Evolutionary conservation across 2,329 filamentous ascomycete species (phyloP).

Genomic region (Aspergillus felis): DNA sequence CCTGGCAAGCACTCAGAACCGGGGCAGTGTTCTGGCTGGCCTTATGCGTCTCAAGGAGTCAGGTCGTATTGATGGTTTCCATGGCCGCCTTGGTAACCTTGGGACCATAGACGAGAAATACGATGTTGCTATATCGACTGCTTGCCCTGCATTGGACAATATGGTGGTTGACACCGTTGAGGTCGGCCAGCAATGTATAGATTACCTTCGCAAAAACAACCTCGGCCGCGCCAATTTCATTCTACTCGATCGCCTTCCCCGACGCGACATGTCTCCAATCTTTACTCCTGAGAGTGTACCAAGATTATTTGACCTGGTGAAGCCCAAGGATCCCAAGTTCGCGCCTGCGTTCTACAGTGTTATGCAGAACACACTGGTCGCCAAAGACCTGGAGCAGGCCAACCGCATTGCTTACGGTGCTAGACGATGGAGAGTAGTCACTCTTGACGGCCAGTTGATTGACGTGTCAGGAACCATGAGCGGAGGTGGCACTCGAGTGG

Average conservation of each 20-base stretch:
- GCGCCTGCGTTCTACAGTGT: slow-evolving; percentile 91
- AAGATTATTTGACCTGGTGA: slow-evolving; percentile 87
- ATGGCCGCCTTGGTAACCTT: slow-evolving; percentile 89
- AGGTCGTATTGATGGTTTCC: slow-evolving; percentile 93
- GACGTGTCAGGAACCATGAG: slow-evolving; percentile 99
- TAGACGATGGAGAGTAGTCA: slow-evolving; percentile 92
- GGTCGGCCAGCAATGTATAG: slow-evolving; percentile 94
- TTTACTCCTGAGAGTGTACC: slow-evolving; percentile 89
- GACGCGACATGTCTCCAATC: slow-evolving; percentile 72
- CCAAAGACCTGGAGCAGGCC: slow-evolving; percentile 87
- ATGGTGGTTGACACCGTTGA: slow-evolving; percentile 97
- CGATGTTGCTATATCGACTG: slow-evolving; percentile 97
- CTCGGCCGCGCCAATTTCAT: slow-evolving; percentile 97
- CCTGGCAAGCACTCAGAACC: slow-evolving; percentile 82
- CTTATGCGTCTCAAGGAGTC: slow-evolving; percentile 95
- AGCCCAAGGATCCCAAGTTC: slow-evolving; percentile 82
- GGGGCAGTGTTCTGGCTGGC: slow-evolving; percentile 86
- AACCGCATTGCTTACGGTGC: slow-evolving; percentile 96
- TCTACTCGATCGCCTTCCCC: slow-evolving; percentile 79
- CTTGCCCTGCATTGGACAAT: slow-evolving; percentile 86
- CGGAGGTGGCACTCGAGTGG: slow-evolving; percentile 86
- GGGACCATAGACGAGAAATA: slow-evolving; percentile 91
- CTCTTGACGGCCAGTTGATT: slow-evolving; percentile 89
- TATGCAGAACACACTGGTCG: slow-evolving; percentile 91
- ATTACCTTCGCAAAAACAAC: slow-evolving; percentile 95